Base-by-base conservation (phyloP, 306 rosid genomes). In the Fragaria nilgerrensis region DNA sequence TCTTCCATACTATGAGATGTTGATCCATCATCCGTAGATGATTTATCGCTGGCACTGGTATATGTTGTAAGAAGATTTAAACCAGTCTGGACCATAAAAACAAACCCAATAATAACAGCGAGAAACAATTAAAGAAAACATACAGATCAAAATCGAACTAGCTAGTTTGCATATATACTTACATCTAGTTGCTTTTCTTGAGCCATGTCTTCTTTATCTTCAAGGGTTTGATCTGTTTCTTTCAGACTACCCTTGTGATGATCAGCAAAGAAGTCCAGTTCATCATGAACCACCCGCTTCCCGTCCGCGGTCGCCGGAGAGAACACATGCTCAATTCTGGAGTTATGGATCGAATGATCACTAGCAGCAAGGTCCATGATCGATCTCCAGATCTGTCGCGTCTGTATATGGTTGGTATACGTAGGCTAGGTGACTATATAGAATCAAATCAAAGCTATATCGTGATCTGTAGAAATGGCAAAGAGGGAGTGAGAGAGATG, bases 21-120 rank as follows among this genome's bases (percentile, higher is more conserved):
- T 65, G 87, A 56, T 39, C 84, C 85, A 53, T 77, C 85, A 49
- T 79, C 89, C 68, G 74, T 73, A 5, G 77, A 50, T 44, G 84
- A 75, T 84, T 67, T 82, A 1, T 69, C 82, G 82, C 78, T 39
- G 23, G 70, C 36, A 43, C 79, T 75, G 20, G 68, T 79, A 20
- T 89, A 79, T 47, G 78, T 82, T 13, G 85, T 79, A 34, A 82
- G 95, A 79, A 83, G 94, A 86, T 88, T 83, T 56, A 90, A 84
- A 53, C 89, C 86, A 72, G 90, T 88, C 95, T 90, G 70, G 27
- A 78, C 4, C 0, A 29, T 22, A 6, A 1, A 70, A 4, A 25
- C 37, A 43, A 11, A 55, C 13, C 67, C 22, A 56, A 39, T 74
- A 41, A 48, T 22, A 58, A 12, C 48, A 25, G 68, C 41, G 29